Evolutionary conservation across 1,139 yeast species (phyloP).

Genomic region (Taphrina confusa): DNA sequence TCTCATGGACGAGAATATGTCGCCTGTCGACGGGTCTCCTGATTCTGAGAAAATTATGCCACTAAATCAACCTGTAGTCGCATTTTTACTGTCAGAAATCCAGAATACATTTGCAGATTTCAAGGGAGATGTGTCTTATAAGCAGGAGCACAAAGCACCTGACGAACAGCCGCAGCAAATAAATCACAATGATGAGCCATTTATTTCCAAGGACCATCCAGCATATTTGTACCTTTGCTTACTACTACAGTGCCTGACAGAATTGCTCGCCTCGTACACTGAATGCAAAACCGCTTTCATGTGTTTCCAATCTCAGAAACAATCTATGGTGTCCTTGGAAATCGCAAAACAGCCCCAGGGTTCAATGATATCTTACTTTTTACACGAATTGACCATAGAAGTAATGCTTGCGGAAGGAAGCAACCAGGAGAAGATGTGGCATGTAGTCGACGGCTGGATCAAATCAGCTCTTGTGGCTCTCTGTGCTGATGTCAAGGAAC

Average conservation of each 20-base stretch:
- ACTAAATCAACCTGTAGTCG: constrained; percentile 37
- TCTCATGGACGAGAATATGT: no score
- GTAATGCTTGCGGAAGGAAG: constrained; percentile 50
- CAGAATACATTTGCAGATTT: background rate
- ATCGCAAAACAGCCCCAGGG: background rate
- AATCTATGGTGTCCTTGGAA: no score
- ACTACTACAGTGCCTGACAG: constrained; percentile 67
- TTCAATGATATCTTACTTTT: background rate
- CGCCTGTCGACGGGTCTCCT: no score
- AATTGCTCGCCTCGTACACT: constrained; percentile 74
- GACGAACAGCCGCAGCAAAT: no score
- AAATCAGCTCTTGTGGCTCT: constrained; percentile 47
- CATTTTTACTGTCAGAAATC: background rate
- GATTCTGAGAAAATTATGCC: constrained; percentile 43
- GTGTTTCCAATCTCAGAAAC: no score
- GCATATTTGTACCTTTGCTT: constrained; percentile 68
- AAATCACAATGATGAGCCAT: no score
- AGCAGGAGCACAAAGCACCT: no score
- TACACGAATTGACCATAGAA: background rate
- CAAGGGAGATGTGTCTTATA: no score
- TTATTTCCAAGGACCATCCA: constrained; percentile 46
- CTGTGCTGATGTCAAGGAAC: constrained; percentile 59
- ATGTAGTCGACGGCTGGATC: constrained; percentile 65
- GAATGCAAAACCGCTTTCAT: constrained; percentile 79
- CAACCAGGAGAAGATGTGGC: constrained; percentile 41